Evolutionary conservation across 495 filamentous ascomycete species (phyloP), one percentile per base, ranked within the genome.

Genomic region (Talaromyces wortmannii): DNA sequence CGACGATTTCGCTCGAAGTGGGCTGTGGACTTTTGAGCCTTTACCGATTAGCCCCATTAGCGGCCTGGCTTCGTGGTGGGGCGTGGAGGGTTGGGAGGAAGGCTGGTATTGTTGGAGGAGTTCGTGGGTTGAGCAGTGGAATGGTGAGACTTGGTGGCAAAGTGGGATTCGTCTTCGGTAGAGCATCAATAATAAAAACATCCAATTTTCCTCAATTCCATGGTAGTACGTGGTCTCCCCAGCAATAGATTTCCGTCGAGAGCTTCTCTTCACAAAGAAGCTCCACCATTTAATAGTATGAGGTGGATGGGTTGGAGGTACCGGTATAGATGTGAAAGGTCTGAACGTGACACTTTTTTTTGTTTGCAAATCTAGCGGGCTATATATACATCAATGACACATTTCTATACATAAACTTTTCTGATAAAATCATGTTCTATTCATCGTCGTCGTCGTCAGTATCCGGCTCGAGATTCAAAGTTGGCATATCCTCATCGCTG

Each of bases 11-110:
- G 69, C 77, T 0, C 67, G 73, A 11, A 78, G 77, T 0, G 85
- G 81, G 0, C 40, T 90, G 7, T 90, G 83, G 82, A 55, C 88
- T 15, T 81, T 76, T 57, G 85, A 90, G 67, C 86, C 86, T 0
- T 66, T 90, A n/a, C 88, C 88, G 0, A 16, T 88, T 1, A 89
- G 85, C 59, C 62, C 69, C 23, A 23, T 23, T 23, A 23, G 23
- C 23, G 23, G 23, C 23, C 23, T 23, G 23, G 4, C 46, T 85
- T 10, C 68, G 85, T 42, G 75, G 73, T 8, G 55, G 8, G 82
- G 81, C 0, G 62, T 78, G 10, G 81, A 76, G 3, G 57, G 58
- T 7, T 47, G 71, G 36, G 77, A 65, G 0, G 75, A 81, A 51
- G 75, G 78, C 4, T 82, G 77, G 71, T 82, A 77, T 78, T 72